These are phyloP conservation scores for Chrysosporium keratinophilum DNA, from an alignment of 2,329 filamentous ascomycete species.

Conservation along the genomic window DNA sequence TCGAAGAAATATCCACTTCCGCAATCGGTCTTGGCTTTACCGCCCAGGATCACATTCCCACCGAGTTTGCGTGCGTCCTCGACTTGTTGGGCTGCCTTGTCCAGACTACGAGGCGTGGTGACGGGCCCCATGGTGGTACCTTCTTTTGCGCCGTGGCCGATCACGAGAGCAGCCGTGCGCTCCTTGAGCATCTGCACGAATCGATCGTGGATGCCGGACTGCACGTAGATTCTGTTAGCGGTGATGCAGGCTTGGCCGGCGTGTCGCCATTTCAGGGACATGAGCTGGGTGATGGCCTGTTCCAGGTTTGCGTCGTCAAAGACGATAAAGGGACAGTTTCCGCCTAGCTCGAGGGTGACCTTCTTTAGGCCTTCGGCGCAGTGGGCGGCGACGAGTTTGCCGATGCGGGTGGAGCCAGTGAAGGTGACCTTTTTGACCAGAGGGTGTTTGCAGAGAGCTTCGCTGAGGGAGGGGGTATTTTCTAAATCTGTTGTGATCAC, in stretches of 20 bases:
- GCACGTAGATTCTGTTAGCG: slow-evolving; percentile 31
- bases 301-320: slow-evolving; percentile 36
- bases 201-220: slow-evolving; percentile 35
- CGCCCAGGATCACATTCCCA: slow-evolving; percentile 54
- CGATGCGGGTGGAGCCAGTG: slow-evolving; percentile 28
- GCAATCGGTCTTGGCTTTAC: slow-evolving; percentile 38
- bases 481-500: slow-evolving; percentile 27
- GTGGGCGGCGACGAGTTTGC: slow-evolving; percentile 27
- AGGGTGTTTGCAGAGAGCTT: slow-evolving; percentile 25
- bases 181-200: slow-evolving; percentile 47
- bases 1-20: slow-evolving; percentile 59
- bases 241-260: slow-evolving; percentile 31
- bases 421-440: slow-evolving; percentile 29
- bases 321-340: slow-evolving; percentile 34
- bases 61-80: slow-evolving; percentile 54
- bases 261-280: slow-evolving; percentile 27
- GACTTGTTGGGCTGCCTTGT: slow-evolving; percentile 50
- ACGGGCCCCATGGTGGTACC: slow-evolving; percentile 51
- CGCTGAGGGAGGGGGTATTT: slow-evolving; percentile 25
- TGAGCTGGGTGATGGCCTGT: slow-evolving; percentile 23
- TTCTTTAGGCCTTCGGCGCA: slow-evolving; percentile 33
- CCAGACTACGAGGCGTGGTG: slow-evolving; percentile 47
- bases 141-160: slow-evolving; percentile 50
- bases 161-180: slow-evolving; percentile 42
- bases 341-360: slow-evolving; percentile 37